Evolutionary conservation across 2,329 filamentous ascomycete genomes (phyloP).

Genomic region (Periglandula ipomoeae): DNA sequence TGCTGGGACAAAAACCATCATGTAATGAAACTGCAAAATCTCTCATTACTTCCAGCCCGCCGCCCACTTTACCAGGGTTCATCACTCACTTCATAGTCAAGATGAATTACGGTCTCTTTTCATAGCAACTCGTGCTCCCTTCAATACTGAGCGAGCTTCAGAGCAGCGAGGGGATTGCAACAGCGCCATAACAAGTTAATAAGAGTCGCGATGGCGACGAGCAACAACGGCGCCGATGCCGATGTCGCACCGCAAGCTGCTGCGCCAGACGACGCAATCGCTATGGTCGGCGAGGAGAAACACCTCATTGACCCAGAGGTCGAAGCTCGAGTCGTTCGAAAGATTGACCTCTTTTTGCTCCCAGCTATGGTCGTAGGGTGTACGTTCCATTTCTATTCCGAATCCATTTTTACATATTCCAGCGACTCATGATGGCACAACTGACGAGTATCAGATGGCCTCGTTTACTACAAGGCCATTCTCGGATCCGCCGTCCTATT

Average conservation of each 20-base stretch:
- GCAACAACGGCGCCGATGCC: neutral
- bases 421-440: neutral
- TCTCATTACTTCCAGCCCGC: too few relatives aligned
- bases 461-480: conserved; percentile 52
- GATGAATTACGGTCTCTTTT: too few relatives aligned
- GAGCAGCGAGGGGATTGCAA: too few relatives aligned
- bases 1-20: too few relatives aligned
- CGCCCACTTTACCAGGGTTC: too few relatives aligned
- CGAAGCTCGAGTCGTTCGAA: conserved; percentile 48
- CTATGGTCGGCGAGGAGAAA: conserved; percentile 48
- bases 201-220: neutral
- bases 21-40: too few relatives aligned
- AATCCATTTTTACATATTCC: too few relatives aligned
- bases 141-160: too few relatives aligned
- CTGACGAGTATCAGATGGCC: conserved; percentile 32
- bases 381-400: conserved; percentile 14
- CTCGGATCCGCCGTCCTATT: conserved; percentile 64
- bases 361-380: conserved; percentile 54
- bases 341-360: conserved; percentile 59
- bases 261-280: conserved; percentile 26
- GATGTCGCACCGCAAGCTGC: neutral
- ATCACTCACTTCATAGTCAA: too few relatives aligned
- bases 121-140: too few relatives aligned
- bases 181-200: too few relatives aligned
- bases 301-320: conserved; percentile 45